phyloP scores from a whole-genome alignment of 768 basidiomycete genomes.

The Pleurotus sapidus region DNA sequence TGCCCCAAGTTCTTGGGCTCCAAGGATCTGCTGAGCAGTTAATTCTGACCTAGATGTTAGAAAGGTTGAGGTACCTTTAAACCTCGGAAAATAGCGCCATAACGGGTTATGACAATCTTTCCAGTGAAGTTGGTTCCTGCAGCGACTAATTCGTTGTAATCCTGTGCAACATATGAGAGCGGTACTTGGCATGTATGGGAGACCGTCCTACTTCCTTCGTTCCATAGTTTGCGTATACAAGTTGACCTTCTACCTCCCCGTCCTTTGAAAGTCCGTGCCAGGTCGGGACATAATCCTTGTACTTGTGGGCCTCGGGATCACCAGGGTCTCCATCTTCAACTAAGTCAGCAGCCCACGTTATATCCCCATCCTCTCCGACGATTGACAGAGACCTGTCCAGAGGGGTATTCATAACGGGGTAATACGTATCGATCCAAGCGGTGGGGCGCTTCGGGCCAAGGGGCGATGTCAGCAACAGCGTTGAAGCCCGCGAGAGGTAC shows the following conservation, averaged over 20 bases:
- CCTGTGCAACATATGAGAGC: slow-evolving; percentile 19
- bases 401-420: slow-evolving; percentile 82
- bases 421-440: slow-evolving; percentile 88
- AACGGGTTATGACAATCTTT: slow-evolving; percentile 76
- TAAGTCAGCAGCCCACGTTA: slow-evolving; percentile 70
- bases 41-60: slow-evolving; percentile 10
- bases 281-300: slow-evolving; percentile 65
- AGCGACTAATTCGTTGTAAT: slow-evolving; percentile 51
- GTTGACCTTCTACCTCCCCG: slow-evolving; percentile 69
- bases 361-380: slow-evolving; percentile 48
- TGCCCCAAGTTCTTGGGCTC: slow-evolving; percentile 82
- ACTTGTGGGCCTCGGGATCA: slow-evolving; percentile 71
- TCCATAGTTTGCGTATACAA: slow-evolving; percentile 82
- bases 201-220: slow-evolving; percentile 44
- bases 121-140: slow-evolving; percentile 72
- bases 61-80: slow-evolving; percentile 56
- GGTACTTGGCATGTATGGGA: too few species aligned
- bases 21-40: slow-evolving; percentile 53
- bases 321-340: slow-evolving; percentile 66
- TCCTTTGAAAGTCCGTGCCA: slow-evolving; percentile 85
- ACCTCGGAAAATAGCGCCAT: slow-evolving; percentile 78
- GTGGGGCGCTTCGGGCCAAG: slow-evolving; percentile 44
- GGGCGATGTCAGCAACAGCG: slow-evolving; percentile 47
- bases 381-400: slow-evolving; percentile 68
- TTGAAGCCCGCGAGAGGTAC: slow-evolving; percentile 61